Evolutionary conservation across 176 grass and related monocot species (phyloP).

Genomic region (Zoysia pacifica): DNA sequence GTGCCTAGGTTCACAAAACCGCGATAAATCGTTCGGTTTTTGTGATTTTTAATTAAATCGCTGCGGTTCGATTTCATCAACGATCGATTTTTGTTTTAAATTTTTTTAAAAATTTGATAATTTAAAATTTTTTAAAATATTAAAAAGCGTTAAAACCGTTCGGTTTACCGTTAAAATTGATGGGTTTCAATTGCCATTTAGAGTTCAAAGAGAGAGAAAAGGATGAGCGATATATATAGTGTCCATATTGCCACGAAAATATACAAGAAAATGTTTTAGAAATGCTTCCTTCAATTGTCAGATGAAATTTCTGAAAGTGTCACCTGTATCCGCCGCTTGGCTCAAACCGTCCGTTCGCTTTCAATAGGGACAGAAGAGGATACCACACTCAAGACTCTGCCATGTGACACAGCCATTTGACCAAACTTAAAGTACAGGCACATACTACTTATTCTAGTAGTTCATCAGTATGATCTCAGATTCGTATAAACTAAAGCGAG

Average conservation of each 20-base stretch:
- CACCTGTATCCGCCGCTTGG: not conserved
- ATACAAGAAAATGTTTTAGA: too few species aligned
- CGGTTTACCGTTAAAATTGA: too few species aligned
- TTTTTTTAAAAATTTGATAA: too few species aligned
- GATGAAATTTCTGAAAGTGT: not conserved
- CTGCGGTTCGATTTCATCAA: too few species aligned
- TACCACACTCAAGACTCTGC: not conserved
- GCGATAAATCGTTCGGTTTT: too few species aligned
- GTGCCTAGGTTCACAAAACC: too few species aligned
- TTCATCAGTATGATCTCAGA: not conserved
- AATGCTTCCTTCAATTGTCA: too few species aligned
- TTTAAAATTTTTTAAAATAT: too few species aligned
- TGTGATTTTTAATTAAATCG: too few species aligned
- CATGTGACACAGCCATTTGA: constrained; percentile 34
- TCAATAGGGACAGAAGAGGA: constrained; percentile 23
- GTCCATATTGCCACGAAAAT: not conserved
- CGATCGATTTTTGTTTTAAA: too few species aligned
- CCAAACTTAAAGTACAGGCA: constrained; percentile 8
- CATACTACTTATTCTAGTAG: not conserved
- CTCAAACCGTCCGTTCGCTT: constrained; percentile 10
- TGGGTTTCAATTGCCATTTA: too few species aligned
- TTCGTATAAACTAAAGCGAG: constrained; percentile 13
- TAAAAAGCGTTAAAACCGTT: too few species aligned
- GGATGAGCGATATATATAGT: not conserved
- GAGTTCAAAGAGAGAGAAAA: not conserved